phyloP scores from a whole-genome alignment of 192 early-diverging fungal genomes.

The Coemansia sp. region DNA sequence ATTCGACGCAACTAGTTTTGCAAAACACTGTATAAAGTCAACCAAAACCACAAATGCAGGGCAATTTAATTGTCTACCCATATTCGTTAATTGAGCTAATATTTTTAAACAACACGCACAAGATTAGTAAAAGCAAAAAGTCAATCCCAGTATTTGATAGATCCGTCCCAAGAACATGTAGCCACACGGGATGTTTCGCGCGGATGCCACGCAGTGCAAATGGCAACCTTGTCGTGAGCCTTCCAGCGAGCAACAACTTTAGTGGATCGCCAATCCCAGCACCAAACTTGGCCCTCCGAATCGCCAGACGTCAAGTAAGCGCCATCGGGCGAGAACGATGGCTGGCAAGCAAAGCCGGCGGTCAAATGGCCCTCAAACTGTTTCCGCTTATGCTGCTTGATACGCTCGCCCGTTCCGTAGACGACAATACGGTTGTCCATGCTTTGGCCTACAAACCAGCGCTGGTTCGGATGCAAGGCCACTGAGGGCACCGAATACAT shows the following conservation, averaged over 20 bases:
- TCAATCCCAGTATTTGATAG: slow-evolving; percentile 86
- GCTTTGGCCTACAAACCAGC: slow-evolving; percentile 92
- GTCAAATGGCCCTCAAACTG: slow-evolving; percentile 89
- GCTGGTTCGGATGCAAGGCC: slow-evolving; percentile 81
- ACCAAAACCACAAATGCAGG: too few species aligned
- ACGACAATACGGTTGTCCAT: slow-evolving; percentile 96
- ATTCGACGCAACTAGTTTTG: too few species aligned
- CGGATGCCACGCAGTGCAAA: slow-evolving; percentile 94
- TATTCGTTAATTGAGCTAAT: too few species aligned
- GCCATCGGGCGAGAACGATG: slow-evolving; percentile 89
- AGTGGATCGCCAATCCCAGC: slow-evolving; percentile 97
- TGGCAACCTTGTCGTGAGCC: slow-evolving; percentile 89
- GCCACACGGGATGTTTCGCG: slow-evolving; percentile 89
- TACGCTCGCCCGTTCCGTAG: slow-evolving; percentile 81
- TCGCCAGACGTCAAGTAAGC: slow-evolving; percentile 87
- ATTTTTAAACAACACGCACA: not conserved
- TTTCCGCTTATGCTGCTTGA: slow-evolving; percentile 89
- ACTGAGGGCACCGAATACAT: slow-evolving; percentile 98
- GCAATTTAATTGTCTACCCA: too few species aligned
- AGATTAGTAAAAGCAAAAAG: not conserved
- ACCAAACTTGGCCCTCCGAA: slow-evolving; percentile 87
- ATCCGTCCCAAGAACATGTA: slow-evolving; percentile 94
- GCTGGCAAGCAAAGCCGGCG: slow-evolving; percentile 96
- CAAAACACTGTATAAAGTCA: too few species aligned
- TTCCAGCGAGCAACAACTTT: slow-evolving; percentile 85